phyloP scores from a whole-genome alignment of 2,329 filamentous ascomycete species.

The Colletotrichum orchidophilum region DNA sequence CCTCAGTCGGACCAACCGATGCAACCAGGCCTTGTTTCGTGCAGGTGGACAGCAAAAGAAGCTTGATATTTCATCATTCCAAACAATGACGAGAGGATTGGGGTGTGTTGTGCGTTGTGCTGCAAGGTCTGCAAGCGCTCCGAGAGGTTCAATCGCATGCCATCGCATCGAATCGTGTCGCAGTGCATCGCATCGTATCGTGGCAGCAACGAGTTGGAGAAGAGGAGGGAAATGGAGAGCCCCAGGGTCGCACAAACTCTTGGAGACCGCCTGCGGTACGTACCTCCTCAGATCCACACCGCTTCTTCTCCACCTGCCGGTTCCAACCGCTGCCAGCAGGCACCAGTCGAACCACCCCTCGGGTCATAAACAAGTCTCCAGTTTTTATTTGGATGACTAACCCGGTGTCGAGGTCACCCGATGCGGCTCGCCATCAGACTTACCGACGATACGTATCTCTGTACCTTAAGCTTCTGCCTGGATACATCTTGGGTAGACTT shows the following conservation, averaged over 20 bases:
- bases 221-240: neutral
- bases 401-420: neutral
- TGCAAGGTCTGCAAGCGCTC: neutral
- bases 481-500: neutral
- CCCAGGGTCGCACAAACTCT: neutral
- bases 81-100: conserved; percentile 1
- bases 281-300: neutral
- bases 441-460: neutral
- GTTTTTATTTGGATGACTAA: conserved; percentile 3
- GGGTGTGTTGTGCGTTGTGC: conserved; percentile 11
- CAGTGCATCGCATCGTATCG: neutral
- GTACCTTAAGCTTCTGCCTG: conserved; percentile 17
- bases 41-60: conserved; percentile 11
- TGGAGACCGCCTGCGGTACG: neutral
- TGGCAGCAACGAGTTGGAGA: neutral
- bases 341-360: conserved; percentile 6
- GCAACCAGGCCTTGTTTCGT: conserved; percentile 13
- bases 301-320: conserved; percentile 9
- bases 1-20: conserved; percentile 22
- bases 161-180: neutral
- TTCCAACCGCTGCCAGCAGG: neutral
- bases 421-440: conserved; percentile 7
- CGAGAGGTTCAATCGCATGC: neutral
- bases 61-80: conserved; percentile 14
- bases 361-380: neutral